Conservation (phyloP, 345 rosid species). For the Eucalyptus paniculata region DNA sequence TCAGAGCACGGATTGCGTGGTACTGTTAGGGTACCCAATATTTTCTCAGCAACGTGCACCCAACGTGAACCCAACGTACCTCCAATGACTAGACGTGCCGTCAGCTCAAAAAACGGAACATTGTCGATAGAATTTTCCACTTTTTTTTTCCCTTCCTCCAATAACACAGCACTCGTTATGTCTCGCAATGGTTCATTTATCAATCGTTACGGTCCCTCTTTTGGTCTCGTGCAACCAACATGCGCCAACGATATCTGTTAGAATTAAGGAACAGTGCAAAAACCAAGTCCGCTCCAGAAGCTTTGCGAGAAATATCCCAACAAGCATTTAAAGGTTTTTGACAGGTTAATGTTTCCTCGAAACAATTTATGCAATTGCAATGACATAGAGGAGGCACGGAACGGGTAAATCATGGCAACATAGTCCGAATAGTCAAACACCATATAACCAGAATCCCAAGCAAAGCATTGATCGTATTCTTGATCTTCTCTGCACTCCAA, state of each 20-base stretch:
- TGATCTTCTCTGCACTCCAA: not conserved
- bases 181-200: not conserved
- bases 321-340: not conserved
- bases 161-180: not conserved
- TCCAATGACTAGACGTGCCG: no score
- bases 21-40: no score
- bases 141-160: not conserved
- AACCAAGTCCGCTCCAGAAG: not conserved
- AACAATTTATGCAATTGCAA: not conserved
- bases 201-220: not conserved
- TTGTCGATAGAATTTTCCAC: not conserved
- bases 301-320: not conserved
- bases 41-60: no score
- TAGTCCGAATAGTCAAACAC: not conserved
- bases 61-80: accelerated
- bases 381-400: not conserved
- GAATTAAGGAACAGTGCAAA: not conserved
- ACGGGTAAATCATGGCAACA: not conserved
- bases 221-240: accelerated
- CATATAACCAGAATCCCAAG: not conserved
- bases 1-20: no score
- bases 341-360: not conserved
- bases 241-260: not conserved
- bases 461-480: not conserved
- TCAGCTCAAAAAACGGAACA: no score